Percentiles rank a stretch among this genome's conserved stretches.
phyloP scores from a whole-genome alignment of 163 green algal genomes.

The Scenedesmus sp. region DNA sequence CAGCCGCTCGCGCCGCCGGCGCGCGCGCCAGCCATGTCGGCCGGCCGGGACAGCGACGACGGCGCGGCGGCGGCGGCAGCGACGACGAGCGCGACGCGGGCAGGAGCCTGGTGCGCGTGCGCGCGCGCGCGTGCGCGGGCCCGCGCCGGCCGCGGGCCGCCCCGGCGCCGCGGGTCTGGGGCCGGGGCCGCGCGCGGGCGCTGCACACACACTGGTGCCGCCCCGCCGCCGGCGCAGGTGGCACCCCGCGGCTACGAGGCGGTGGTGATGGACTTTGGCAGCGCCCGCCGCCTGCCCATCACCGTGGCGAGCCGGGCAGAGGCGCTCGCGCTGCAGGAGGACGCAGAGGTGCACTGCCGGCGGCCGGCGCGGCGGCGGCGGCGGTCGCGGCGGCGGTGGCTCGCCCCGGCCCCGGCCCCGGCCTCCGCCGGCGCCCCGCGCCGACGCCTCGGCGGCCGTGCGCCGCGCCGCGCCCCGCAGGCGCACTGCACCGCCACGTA shows the following conservation, averaged over 20 bases:
- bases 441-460: too few relatives aligned
- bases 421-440: too few relatives aligned
- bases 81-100: conserved; percentile 4
- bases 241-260: conserved; percentile 51
- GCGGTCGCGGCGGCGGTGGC: too few relatives aligned
- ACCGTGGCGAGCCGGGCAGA: conserved; percentile 67
- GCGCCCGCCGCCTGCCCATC: conserved; percentile 48
- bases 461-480: conserved; percentile 57
- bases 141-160: too few relatives aligned
- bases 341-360: conserved; percentile 70
- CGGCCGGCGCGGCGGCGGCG: too few relatives aligned
- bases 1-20: background rate
- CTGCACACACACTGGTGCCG: background rate
- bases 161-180: too few relatives aligned
- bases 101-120: conserved; percentile 13
- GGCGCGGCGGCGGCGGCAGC: background rate
- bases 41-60: background rate
- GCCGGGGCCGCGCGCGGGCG: background rate
- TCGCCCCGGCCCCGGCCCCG: too few relatives aligned
- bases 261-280: conserved; percentile 94
- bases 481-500: conserved; percentile 85
- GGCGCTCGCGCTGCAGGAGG: conserved; percentile 79
- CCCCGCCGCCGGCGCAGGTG: background rate
- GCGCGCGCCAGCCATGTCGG: background rate
- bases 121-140: too few relatives aligned